Base-by-base conservation (phyloP, 139 green algal genomes). In the Nannochloris sp. region DNA sequence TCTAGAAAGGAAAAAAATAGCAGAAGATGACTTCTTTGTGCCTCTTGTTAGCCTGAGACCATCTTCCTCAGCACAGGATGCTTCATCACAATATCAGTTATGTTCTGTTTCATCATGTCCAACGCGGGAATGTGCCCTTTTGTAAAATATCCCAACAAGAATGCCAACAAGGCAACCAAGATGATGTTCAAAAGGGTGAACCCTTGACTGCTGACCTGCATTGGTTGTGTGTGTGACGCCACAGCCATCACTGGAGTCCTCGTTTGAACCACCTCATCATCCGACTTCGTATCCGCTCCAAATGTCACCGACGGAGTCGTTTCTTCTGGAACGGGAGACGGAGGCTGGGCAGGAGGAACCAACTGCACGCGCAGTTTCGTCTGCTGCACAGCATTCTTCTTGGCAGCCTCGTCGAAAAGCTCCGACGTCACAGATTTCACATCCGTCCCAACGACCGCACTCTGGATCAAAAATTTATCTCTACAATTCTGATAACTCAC, bases 401-500 rank as follows among this genome's bases (percentile, higher is more conserved):
- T 79, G 15, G 14, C 43, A 46, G 49, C 48, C 19, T 56, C 40
- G 46, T 82, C 79, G 64, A 87, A 87, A 48, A 82, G 29, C 2
- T 87, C 78, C 14, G 78, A 18, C 1, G 61, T 68, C n/a, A 79
- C 66, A 18, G 78, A 72, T 34, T 51, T 66, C 5, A 70, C 57
- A 12, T 72, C 55, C 4, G 48, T 14, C 2, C 11, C 40, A 19
- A 85, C 57, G 25, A 66, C 60, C 6, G 79, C 68, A 24, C 53
- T 78, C 75, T 90, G 86, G 21, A 93, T 78, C 36, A 93, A 59
- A 64, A 93, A 93, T 75, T 93, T 93, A 78, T 93, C 81, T 50
- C 75, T 78, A 67, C 79, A 86, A 44, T 86, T 73, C 63, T 64
- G 21, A 36, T 40, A 51, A 29, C 10, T 60, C 23, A 66, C 37